Percentiles rank a stretch among this genome's conserved stretches.
Evolutionary conservation across 805 yeast genomes (phyloP).

Genomic region (Ogataea ganodermae): DNA sequence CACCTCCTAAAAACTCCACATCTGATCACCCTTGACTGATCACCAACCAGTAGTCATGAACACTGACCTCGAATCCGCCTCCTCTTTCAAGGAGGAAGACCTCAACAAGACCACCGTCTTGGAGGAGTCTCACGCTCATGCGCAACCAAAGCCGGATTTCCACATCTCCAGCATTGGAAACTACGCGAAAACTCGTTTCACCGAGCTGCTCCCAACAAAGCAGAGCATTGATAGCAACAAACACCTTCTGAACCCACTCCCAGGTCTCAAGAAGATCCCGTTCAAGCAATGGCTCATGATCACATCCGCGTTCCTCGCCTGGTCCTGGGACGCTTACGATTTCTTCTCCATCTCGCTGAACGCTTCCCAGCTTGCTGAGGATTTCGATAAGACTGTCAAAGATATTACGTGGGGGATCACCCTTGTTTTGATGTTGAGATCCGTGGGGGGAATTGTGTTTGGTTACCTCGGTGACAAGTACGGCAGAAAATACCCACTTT

Average conservation of each 20-base stretch:
- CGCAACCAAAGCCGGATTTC: conserved; percentile 32
- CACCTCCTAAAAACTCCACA: not conserved
- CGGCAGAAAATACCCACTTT: conserved; percentile 63
- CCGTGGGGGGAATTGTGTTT: conserved; percentile 64
- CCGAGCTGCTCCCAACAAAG: conserved; percentile 51
- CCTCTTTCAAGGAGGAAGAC: conserved; percentile 14
- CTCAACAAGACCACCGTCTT: conserved; percentile 3
- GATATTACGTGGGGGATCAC: conserved; percentile 69
- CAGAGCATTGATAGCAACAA: conserved; percentile 39
- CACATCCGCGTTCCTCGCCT: conserved; percentile 52
- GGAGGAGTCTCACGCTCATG: not conserved
- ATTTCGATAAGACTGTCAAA: conserved; percentile 46
- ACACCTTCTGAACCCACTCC: conserved; percentile 62
- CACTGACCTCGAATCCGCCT: conserved; percentile 17
- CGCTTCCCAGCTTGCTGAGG: conserved; percentile 47
- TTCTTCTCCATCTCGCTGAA: conserved; percentile 60
- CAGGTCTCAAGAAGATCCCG: conserved; percentile 50
- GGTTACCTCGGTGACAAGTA: conserved; percentile 61
- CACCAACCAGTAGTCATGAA: conserved; percentile 5
- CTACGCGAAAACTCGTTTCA: conserved; percentile 48
- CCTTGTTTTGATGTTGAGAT: conserved; percentile 65
- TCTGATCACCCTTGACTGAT: too few species aligned
- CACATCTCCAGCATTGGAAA: conserved; percentile 33
- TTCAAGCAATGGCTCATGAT: conserved; percentile 60
- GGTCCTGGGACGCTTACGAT: conserved; percentile 71